Conservation (phyloP, 139 green algal genomes). For the Chlorella ohadii region DNA sequence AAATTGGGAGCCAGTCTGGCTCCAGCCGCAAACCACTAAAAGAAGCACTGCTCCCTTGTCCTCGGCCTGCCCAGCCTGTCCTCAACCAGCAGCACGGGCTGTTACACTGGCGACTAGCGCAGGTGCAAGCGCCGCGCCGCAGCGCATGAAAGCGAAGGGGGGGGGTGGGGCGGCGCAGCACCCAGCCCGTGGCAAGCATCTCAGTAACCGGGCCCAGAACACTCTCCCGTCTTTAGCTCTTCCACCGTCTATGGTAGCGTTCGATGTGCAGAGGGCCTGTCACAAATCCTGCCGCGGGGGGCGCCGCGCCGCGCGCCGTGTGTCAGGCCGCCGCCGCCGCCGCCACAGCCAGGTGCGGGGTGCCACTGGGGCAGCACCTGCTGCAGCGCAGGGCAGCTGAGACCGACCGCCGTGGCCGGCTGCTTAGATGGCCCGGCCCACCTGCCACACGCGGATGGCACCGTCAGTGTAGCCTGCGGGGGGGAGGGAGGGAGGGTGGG, state of each 20-base stretch:
- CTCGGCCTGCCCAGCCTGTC: too few relatives aligned
- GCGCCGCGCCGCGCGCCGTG: not conserved
- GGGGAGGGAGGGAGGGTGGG: not conserved
- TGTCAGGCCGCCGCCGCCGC: conserved; percentile 5
- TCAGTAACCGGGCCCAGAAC: conserved; percentile 15
- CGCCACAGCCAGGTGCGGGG: not conserved
- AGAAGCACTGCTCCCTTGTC: too few relatives aligned
- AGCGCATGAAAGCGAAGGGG: not conserved
- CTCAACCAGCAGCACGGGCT: not conserved
- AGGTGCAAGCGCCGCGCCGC: not conserved
- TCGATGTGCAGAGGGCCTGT: not conserved
- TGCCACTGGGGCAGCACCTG: not conserved
- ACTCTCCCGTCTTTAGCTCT: conserved; percentile 30
- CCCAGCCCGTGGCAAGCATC: not conserved
- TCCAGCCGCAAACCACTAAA: too few relatives aligned
- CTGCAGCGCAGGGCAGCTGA: not conserved
- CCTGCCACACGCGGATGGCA: conserved; percentile 81
- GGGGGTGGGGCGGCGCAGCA: not conserved
- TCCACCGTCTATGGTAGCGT: conserved; percentile 20
- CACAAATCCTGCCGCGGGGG: conserved; percentile 30
- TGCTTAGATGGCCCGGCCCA: conserved; percentile 62
- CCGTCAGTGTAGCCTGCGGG: conserved; percentile 83
- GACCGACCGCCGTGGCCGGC: not conserved
- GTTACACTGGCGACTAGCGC: not conserved
- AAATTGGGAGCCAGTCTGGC: too few relatives aligned